Evolutionary conservation across 192 early-diverging fungal genomes (phyloP).

Genomic region (Coemansia sp.): DNA sequence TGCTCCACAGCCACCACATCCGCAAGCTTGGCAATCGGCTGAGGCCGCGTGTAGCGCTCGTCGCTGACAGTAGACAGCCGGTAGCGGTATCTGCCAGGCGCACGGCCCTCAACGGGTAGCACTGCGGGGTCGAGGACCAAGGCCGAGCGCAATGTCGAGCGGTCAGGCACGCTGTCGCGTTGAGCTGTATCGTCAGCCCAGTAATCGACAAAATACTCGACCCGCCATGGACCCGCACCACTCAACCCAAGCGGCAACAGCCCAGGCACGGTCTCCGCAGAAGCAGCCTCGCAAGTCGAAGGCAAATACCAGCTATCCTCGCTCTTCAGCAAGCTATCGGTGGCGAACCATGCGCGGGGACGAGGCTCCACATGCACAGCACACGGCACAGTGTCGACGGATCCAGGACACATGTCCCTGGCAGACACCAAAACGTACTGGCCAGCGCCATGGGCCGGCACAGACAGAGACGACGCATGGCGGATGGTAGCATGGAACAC

Average conservation of each 20-base stretch:
- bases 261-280: neutral
- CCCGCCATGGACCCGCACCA: slow-evolving; percentile 48
- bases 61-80: slow-evolving; percentile 44
- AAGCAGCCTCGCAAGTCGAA: neutral
- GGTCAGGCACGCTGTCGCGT: slow-evolving; percentile 32
- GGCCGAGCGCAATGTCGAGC: slow-evolving; percentile 29
- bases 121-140: slow-evolving; percentile 24
- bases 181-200: slow-evolving; percentile 28
- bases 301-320: neutral
- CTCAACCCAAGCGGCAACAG: slow-evolving; percentile 36
- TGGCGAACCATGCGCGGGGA: slow-evolving; percentile 47
- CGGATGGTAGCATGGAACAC: slow-evolving; percentile 10
- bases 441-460: slow-evolving; percentile 45
- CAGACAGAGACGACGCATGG: slow-evolving; percentile 13
- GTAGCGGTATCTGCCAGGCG: slow-evolving; percentile 52
- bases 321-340: slow-evolving; percentile 12
- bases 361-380: slow-evolving; percentile 46
- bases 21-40: slow-evolving; percentile 15
- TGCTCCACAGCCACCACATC: slow-evolving; percentile 38
- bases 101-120: slow-evolving; percentile 18
- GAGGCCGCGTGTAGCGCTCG: slow-evolving; percentile 44
- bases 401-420: slow-evolving; percentile 36
- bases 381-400: slow-evolving; percentile 40
- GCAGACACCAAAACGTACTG: slow-evolving; percentile 49
- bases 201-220: slow-evolving; percentile 51